Base-by-base conservation (phyloP, 2,329 filamentous ascomycete species). In the Nemania sp. region DNA sequence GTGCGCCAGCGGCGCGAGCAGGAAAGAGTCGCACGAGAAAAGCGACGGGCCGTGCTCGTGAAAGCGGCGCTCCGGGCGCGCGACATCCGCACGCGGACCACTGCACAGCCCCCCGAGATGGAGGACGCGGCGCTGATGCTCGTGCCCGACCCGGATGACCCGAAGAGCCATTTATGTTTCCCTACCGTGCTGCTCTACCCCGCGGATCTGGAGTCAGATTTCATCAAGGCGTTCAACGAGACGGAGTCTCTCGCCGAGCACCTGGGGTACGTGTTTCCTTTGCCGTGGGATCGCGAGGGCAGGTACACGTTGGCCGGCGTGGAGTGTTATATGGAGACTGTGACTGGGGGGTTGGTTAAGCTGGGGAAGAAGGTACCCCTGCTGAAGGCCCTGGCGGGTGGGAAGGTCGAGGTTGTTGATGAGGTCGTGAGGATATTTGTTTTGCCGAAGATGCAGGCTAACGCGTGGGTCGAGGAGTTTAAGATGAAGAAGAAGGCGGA, bases 321-420 rank as follows among this genome's bases (percentile, higher is more conserved):
- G 4, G 91, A 96, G 63, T 94, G 90, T 66, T 97, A 90, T 71
- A 88, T 96, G 77, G 91, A 97, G 76, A 97, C 91, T 0, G 73
- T 74, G 3, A 76, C 78, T 0, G 91, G 91, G 0, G 91, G 92
- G 0, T 71, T 99, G 64, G 83, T 96, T 65, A 97, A 96, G 75
- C 86, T 92, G 19, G 93, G 94, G 42, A 92, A 90, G 80, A 94
- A 93, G 68, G 80, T 94, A 60, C 77, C 83, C 17, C 71, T 97
- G 62, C 72, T 91, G 45, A 89, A 91, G 75, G 81, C 93, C 24
- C 72, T 97, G 59, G 78, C 78, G 7, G 83, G 83, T 7, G 91
- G 89, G 6, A 91, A 88, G 66, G 84, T 95, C 6, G 92, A 96
- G 73, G 80, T 99, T 8, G 85, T 96, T 41, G 93, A 99, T 72